Conservation (phyloP, 2,329 filamentous ascomycete genomes). For the Microcyclospora tardicrescens region DNA sequence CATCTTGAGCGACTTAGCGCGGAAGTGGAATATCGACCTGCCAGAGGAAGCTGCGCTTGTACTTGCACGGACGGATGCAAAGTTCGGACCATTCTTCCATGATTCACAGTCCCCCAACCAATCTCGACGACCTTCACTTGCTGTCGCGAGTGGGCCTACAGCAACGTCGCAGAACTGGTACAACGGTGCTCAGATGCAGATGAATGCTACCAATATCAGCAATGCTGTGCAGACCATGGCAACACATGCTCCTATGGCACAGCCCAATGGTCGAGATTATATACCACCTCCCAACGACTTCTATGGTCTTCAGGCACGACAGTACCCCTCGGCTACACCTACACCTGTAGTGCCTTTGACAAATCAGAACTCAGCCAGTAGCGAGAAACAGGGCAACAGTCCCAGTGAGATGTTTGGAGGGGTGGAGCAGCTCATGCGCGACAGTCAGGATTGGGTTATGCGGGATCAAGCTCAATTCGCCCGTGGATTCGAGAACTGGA, state of each 20-base stretch:
- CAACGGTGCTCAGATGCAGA: not conserved
- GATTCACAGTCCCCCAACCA: slow-evolving; percentile 43
- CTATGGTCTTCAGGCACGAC: slow-evolving; percentile 11
- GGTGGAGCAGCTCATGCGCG: slow-evolving; percentile 47
- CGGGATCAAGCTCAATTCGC: slow-evolving; percentile 49
- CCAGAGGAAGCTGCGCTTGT: slow-evolving; percentile 70
- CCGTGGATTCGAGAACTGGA: slow-evolving; percentile 51
- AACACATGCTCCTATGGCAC: slow-evolving; percentile 3
- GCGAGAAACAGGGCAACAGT: slow-evolving; percentile 4
- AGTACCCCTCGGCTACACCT: slow-evolving; percentile 13
- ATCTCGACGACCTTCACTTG: not conserved
- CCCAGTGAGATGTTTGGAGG: slow-evolving; percentile 45
- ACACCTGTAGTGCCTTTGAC: slow-evolving; percentile 2
- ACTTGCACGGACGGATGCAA: slow-evolving; percentile 64
- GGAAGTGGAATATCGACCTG: slow-evolving; percentile 81
- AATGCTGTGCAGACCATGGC: not conserved
- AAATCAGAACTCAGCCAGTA: slow-evolving; percentile 17
- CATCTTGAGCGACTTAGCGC: slow-evolving; percentile 70
- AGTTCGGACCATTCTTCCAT: slow-evolving; percentile 58
- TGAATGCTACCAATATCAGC: not conserved
- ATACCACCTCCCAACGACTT: slow-evolving; percentile 12
- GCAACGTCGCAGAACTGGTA: not conserved
- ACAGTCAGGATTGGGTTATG: slow-evolving; percentile 50
- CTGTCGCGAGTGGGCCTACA: slow-evolving; percentile 1
- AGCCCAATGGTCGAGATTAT: slow-evolving; percentile 7